These are phyloP conservation scores for Arbutus unedo DNA, from an alignment of 148 eudicot species.

Conservation along the genomic window DNA sequence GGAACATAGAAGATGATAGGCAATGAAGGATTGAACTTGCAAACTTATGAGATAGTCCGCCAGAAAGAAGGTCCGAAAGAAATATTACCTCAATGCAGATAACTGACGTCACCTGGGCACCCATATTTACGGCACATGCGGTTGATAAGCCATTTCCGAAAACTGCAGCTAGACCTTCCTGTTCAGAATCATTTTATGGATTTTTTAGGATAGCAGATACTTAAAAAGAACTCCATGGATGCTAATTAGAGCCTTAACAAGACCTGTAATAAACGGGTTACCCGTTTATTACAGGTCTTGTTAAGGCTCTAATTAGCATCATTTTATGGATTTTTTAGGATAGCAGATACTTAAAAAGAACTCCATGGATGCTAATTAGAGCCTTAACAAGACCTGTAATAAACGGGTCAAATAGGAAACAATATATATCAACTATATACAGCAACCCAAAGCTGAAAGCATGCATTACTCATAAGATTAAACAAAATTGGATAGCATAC, in stretches of 20 bases:
- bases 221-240: constrained; percentile 12
- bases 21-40: neutral
- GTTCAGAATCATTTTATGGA: constrained; percentile 19
- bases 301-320: too few relatives aligned
- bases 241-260: constrained; percentile 3
- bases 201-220: neutral
- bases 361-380: constrained; percentile 9
- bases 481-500: neutral
- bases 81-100: constrained; percentile 82
- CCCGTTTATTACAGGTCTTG: too few relatives aligned
- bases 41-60: neutral
- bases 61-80: constrained; percentile 12
- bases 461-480: neutral
- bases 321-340: too few relatives aligned
- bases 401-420: neutral
- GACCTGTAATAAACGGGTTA: neutral
- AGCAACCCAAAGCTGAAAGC: neutral
- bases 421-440: neutral
- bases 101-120: constrained; percentile 91
- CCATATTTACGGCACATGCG: constrained; percentile 89
- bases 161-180: constrained; percentile 97
- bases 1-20: neutral
- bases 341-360: constrained; percentile 1
- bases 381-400: constrained; percentile 1
- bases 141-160: constrained; percentile 98